Evolutionary conservation across 176 grass and related monocot species (phyloP).

Genomic region (Otatea glauca): DNA sequence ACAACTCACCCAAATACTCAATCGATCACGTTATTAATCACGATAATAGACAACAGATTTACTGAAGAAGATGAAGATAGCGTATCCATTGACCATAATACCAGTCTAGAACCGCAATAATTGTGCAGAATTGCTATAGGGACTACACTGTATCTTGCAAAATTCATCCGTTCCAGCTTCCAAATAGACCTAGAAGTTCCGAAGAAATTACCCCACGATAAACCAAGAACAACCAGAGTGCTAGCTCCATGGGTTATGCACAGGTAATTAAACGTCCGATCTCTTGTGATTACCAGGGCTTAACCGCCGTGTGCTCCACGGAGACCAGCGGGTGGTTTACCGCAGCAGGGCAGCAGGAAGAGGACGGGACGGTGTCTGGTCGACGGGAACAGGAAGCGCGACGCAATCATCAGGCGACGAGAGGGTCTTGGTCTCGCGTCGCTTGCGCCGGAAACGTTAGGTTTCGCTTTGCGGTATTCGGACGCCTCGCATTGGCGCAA

Average conservation of each 20-base stretch:
- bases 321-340: not conserved
- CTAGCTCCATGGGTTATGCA: not conserved
- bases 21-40: not conserved
- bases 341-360: not conserved
- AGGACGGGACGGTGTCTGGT: not conserved
- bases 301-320: not conserved
- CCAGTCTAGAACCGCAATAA: not conserved
- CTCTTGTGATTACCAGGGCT: not conserved
- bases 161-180: not conserved
- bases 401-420: not conserved
- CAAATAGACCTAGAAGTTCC: not conserved
- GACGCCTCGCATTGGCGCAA: slow-evolving; percentile 22
- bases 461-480: slow-evolving; percentile 38
- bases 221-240: not conserved
- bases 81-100: not conserved
- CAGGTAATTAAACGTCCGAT: not conserved
- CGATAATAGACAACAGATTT: not conserved
- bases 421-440: not conserved
- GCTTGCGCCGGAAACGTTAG: not conserved
- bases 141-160: not conserved
- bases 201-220: not conserved
- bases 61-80: not conserved
- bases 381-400: not conserved
- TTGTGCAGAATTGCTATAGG: not conserved
- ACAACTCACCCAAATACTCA: not conserved